phyloP scores from a whole-genome alignment of 2,329 filamentous ascomycete genomes.

The Bipolaris gigantea region DNA sequence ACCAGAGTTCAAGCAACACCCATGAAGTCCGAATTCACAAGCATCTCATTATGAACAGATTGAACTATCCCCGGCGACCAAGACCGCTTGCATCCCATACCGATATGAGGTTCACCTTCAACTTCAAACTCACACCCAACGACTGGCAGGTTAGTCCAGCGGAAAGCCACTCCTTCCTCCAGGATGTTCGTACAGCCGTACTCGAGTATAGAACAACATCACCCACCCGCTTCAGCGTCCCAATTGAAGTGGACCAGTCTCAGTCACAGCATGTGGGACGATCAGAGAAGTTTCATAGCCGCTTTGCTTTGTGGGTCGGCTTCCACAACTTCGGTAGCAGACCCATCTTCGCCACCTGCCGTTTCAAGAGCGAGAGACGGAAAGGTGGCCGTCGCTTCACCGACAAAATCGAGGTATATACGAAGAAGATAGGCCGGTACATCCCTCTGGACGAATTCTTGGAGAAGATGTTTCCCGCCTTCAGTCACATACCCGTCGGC shows the following conservation, averaged over 20 bases:
- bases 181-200: constrained; percentile 6
- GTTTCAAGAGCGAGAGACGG: not conserved
- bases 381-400: not conserved
- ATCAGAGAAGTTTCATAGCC: not conserved
- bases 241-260: constrained; percentile 8
- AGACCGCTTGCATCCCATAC: too few species aligned
- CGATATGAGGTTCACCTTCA: not conserved
- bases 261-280: not conserved
- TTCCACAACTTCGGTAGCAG: constrained; percentile 8
- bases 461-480: constrained; percentile 1
- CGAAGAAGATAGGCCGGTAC: not conserved
- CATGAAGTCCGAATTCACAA: not conserved
- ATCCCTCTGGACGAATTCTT: constrained; percentile 14
- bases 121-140: not conserved
- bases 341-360: constrained; percentile 2
- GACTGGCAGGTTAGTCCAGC: constrained; percentile 3
- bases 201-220: constrained; percentile 12
- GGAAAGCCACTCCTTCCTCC: constrained; percentile 10
- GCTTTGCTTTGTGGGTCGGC: constrained; percentile 6
- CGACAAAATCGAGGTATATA: not conserved
- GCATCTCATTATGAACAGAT: not conserved
- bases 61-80: too few species aligned
- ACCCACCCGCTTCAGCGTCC: constrained; percentile 3
- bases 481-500: not conserved
- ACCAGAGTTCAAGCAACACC: too few species aligned